Base-by-base conservation (phyloP, 2,329 filamentous ascomycete species). In the Pseudogymnoascus sp. region DNA sequence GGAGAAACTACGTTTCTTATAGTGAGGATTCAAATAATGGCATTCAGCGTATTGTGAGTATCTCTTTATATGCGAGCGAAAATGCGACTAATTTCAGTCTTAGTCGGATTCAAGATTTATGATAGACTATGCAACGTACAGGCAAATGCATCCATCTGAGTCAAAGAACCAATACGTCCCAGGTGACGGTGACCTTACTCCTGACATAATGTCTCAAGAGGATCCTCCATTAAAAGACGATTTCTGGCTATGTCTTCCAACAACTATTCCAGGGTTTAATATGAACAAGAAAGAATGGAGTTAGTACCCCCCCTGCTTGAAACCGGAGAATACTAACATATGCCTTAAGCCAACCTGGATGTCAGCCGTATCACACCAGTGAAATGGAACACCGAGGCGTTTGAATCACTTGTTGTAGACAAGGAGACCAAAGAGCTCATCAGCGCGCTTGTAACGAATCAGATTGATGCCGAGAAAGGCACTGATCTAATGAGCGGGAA, bases 361-460 rank as follows among this genome's bases (percentile, higher is more conserved):
- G 61, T 64, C n/a, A 57, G 57, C 14, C 25, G 18, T 6, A 60
- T 64, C 9, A 28, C 20, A 9, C 16, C 22, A 2, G 54, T 64
- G 8, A 20, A 7, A 12, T 64, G 77, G 77, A 78, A 79, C 64
- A 71, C 73, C 59, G 64, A 72, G 7, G 77, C 77, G 0, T 79
- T 74, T 63, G 72, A 75, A 2, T 73, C 77, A 37, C 71, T 79
- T 6, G 77, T 79, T 3, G 76, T 78, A 62, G 73, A 77, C 57
- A 70, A 75, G 11, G 70, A 76, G 61, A 75, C 77, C 20, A 79
- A 79, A 65, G 74, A 77, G n/a, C 65, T 79, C 6, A 72, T 80
- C 1, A 67, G 77, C 20, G 78, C 77, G 2, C 77, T 79, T 63
- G 75, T 79, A 3, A 74, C 76, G 61, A 76, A 73, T 63, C 76